Evolutionary conservation across 257 asterid genomes (phyloP), one percentile per base, ranked within the genome.

Genomic region (Linderniella brevidens): DNA sequence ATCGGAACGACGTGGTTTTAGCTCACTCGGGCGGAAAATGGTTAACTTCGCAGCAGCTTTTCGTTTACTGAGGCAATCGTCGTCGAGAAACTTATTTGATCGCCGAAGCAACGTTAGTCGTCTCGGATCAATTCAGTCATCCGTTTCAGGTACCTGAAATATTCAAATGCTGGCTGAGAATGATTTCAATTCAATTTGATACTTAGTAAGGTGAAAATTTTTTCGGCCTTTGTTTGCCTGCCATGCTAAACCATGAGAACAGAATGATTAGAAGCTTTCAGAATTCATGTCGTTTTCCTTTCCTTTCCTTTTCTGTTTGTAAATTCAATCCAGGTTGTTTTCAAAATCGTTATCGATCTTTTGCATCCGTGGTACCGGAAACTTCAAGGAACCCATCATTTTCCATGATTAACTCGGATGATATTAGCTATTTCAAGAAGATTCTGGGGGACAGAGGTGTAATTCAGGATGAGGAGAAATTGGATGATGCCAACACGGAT

Each of bases 401-500:
- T 65, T 75, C 92, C 40, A 57, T 46, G 53, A 55, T 88, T 42
- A 78, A 61, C 40, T 46, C 63, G 13, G 92, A 80, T 47, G 95
- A 88, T 70, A 71, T 88, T 60, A 71, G 62, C 64, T 68, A 76
- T 69, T 84, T 88, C 63, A 88, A 76, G 70, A 78, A 65, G 56
- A 50, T 73, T 43, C 63, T 84, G 64, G 97, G 95, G 20, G 90
- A 83, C 32, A 80, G 63, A 56, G 92, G 93, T 53, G 92, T 88
- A 48, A 68, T 88, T 62, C 82, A 78, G 72, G 97, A 84, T 4
- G 72, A 72, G 67, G 86, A 68, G 60, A 79, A 66, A 50, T 64
- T 88, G 58, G 82, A 78, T 57, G 86, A 75, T 60, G 93, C 78
- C 19, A 88, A 88, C 67, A 80, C 77, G 1, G 97, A 88, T 69